Base-by-base conservation (phyloP, 331 rosid genomes). In the Pyrus hybrid region DNA sequence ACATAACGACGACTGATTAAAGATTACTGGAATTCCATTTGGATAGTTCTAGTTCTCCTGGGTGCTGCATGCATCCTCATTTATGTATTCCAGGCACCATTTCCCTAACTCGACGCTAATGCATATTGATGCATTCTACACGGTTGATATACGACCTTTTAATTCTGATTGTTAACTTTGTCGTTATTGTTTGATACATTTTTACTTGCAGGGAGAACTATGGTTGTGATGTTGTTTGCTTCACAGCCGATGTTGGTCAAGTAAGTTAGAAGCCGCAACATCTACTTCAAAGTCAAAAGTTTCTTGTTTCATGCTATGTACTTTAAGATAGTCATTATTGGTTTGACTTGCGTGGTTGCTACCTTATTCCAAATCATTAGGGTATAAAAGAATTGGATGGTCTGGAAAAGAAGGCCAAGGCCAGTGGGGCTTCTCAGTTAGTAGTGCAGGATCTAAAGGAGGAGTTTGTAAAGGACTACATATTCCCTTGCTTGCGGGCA, bases 201-300 rank as follows among this genome's bases (percentile, higher is more conserved):
- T 63, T 73, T 65, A 32, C 12, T 82, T 89, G 85, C 97, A 95
- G 99, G 83, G 97, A 95, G 87, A 95, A 95, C 79, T 95, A 95
- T 63, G 97, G 93, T 13, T 95, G 99, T 74, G 97, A 95, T 43
- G 97, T 95, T 28, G 97, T 95, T 71, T 95, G 97, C 87, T 95
- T 95, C 84, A 95, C 99, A 23, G 97, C 97, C 30, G 97, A 95
- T 82, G 97, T 95, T 80, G 97, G 97, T 82, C 99, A 90, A 77
- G 99, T 92, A 87, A 60, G 89, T 84, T 43, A 54, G 45, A 29
- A 5, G 53, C 23, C 8, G 33, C n/a, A n/a, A 45, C 68, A 30
- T 60, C 65, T 78, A 61, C 54, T 57, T 25, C 22, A 45, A 57
- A 45, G 64, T 74, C 80, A 65, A 60, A 17, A 45, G 41, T 33